Percentiles rank a stretch among this genome's conserved stretches.
Evolutionary conservation across 225 moss, liverwort and hornwort species (phyloP).

Genomic region (Bryum argenteum): DNA sequence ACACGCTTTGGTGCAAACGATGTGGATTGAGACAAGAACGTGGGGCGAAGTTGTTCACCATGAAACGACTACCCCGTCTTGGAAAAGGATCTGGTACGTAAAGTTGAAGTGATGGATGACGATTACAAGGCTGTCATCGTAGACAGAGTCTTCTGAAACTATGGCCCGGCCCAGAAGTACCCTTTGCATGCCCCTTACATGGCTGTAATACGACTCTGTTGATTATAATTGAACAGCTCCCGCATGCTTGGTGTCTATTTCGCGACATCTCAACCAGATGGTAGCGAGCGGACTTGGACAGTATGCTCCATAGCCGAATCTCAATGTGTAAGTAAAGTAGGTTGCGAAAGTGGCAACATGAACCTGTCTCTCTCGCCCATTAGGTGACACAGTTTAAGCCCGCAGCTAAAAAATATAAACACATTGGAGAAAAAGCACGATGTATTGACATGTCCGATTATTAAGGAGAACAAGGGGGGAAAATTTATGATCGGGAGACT

Average conservation of each 20-base stretch:
- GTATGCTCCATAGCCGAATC: conserved; percentile 5
- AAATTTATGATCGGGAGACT: conserved; percentile 30
- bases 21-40: background rate
- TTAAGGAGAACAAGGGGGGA: conserved; percentile 13
- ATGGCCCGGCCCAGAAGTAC: background rate
- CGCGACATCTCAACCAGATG: background rate
- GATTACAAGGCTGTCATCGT: background rate
- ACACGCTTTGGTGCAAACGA: conserved; percentile 1
- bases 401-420: too few relatives aligned
- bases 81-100: background rate
- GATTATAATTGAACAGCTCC: too few relatives aligned
- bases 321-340: background rate
- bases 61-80: background rate
- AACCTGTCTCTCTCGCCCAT: background rate
- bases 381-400: background rate
- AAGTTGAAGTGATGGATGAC: background rate
- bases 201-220: background rate
- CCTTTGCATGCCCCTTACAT: background rate
- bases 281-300: background rate
- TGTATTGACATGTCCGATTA: conserved; percentile 50
- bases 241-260: background rate
- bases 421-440: conserved; percentile 11
- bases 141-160: background rate
- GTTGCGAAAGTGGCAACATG: background rate
- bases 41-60: background rate